Conservation (phyloP, 345 rosid genomes). For the Barbarea vulgaris region DNA sequence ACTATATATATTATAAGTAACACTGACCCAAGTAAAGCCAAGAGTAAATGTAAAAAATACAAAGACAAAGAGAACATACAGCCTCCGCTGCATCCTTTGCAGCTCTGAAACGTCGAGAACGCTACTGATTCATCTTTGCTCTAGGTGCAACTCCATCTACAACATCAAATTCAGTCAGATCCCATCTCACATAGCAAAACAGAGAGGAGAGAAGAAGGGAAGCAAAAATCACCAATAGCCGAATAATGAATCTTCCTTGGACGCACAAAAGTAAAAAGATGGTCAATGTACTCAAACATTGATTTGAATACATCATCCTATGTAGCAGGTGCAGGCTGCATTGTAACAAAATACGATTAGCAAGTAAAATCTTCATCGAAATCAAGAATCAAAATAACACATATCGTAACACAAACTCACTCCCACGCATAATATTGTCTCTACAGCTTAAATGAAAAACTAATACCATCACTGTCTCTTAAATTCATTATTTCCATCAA, state of each 20-base stretch:
- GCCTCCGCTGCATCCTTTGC: slow-evolving; percentile 98
- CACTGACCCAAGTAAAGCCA: slow-evolving; percentile 18
- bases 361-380: not conserved
- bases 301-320: slow-evolving; percentile 88
- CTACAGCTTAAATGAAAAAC: not conserved
- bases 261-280: slow-evolving; percentile 82
- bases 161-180: slow-evolving; percentile 24
- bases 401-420: not conserved
- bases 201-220: slow-evolving; percentile 5
- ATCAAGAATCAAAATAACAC: slow-evolving; percentile 1
- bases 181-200: slow-evolving; percentile 1
- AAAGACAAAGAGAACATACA: slow-evolving; percentile 47
- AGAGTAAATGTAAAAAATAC: not conserved
- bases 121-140: slow-evolving; percentile 99
- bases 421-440: not conserved
- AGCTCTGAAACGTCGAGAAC: slow-evolving; percentile 90
- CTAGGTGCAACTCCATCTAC: slow-evolving; percentile 99
- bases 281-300: slow-evolving; percentile 90
- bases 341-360: slow-evolving; percentile 4
- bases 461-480: not conserved
- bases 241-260: slow-evolving; percentile 93
- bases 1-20: slow-evolving; percentile 18
- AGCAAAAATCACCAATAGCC: slow-evolving; percentile 77
- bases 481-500: too few relatives aligned
- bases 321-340: slow-evolving; percentile 92